Conservation (phyloP, 176 grass and related monocot species). For the Zea luxurians region DNA sequence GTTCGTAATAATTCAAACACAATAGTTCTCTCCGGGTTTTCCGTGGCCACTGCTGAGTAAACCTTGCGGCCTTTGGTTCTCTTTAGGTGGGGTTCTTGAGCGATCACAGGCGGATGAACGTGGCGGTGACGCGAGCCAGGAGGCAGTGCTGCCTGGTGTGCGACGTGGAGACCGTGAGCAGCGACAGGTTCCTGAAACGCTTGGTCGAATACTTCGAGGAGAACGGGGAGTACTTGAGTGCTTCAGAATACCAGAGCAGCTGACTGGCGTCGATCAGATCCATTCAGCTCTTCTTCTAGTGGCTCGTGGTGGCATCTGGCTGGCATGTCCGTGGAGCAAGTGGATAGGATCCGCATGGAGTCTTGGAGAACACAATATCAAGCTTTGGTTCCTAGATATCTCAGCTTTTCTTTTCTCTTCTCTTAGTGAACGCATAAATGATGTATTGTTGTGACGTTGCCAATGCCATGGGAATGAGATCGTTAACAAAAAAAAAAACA, state of each 20-base stretch:
- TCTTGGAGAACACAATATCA: not conserved
- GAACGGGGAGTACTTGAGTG: conserved; percentile 77
- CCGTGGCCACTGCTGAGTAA: not conserved
- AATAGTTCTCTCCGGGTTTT: not conserved
- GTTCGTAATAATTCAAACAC: not conserved
- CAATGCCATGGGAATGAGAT: not conserved
- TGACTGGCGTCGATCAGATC: not conserved
- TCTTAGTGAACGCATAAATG: not conserved
- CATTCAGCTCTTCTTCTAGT: not conserved
- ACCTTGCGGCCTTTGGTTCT: not conserved
- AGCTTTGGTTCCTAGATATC: not conserved
- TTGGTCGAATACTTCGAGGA: conserved; percentile 90
- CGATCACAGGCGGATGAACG: conserved; percentile 92
- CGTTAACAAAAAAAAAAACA: not conserved
- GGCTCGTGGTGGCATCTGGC: not conserved
- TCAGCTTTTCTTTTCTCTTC: not conserved
- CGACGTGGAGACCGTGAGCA: conserved; percentile 75
- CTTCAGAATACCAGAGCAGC: conserved; percentile 64
- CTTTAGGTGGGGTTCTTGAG: conserved; percentile 89
- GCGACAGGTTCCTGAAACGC: conserved; percentile 77
- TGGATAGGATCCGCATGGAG: not conserved
- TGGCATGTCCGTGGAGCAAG: not conserved
- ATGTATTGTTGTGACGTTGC: not conserved
- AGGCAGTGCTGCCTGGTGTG: conserved; percentile 93
- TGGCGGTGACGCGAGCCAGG: conserved; percentile 86